Evolutionary conservation across 345 rosid genomes (phyloP).

Genomic region (Erucastrum elatum): DNA sequence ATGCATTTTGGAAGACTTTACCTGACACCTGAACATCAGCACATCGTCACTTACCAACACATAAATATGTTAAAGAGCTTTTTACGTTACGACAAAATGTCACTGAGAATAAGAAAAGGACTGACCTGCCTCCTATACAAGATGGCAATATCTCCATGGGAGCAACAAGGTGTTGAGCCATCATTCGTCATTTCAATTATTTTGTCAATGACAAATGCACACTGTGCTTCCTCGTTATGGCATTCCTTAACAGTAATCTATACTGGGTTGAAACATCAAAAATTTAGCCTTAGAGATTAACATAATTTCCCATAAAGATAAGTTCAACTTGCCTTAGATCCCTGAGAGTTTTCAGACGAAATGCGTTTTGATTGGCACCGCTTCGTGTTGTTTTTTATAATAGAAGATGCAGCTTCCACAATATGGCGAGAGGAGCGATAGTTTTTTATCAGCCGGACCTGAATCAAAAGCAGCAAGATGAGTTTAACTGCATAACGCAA

Average conservation of each 20-base stretch:
- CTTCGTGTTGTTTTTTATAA: slow-evolving; percentile 70
- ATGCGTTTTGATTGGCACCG: slow-evolving; percentile 65
- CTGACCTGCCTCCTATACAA: slow-evolving; percentile 95
- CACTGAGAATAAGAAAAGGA: slow-evolving; percentile 18
- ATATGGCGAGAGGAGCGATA: slow-evolving; percentile 84
- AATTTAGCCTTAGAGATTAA: neutral
- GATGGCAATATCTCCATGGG: slow-evolving; percentile 72
- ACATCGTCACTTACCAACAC: slow-evolving; percentile 24
- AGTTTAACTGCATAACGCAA: slow-evolving; percentile 3
- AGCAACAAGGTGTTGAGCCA: slow-evolving; percentile 46
- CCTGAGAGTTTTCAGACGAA: slow-evolving; percentile 74
- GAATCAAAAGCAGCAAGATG: slow-evolving; percentile 29
- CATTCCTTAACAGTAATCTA: slow-evolving; percentile 87
- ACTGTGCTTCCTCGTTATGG: slow-evolving; percentile 83
- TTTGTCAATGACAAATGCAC: slow-evolving; percentile 86
- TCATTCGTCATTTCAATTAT: slow-evolving; percentile 61
- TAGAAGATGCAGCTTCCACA: slow-evolving; percentile 89
- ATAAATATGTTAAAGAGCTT: neutral
- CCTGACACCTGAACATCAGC: slow-evolving; percentile 71
- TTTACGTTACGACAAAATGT: neutral
- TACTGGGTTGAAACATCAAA: slow-evolving; percentile 16
- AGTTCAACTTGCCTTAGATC: slow-evolving; percentile 71
- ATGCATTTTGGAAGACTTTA: slow-evolving; percentile 71
- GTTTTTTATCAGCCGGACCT: slow-evolving; percentile 80
- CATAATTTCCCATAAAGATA: neutral